Conservation (phyloP, 1,284 basidiomycete species). For the Anthracocystis panici-leucophaei region DNA sequence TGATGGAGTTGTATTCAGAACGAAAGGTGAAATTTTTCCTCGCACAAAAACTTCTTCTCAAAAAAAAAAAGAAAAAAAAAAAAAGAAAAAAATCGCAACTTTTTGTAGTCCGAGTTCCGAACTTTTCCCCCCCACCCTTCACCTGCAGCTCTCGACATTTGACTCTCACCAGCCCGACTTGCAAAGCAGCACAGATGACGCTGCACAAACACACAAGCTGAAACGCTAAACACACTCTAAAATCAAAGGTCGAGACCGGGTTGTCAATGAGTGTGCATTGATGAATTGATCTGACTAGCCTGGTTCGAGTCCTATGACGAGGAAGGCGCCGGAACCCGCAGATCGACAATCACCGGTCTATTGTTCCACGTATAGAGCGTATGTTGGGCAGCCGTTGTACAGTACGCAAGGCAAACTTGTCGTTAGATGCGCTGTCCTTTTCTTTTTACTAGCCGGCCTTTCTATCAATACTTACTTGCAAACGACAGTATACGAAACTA, state of each 20-base stretch:
- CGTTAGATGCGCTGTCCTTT: conserved; percentile 1
- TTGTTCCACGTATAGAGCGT: too few species aligned
- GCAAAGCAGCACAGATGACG: neutral
- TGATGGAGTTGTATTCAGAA: conserved; percentile 7
- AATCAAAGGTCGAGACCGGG: neutral
- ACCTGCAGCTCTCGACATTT: conserved; percentile 3
- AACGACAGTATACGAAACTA: conserved; percentile 37
- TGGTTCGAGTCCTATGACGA: neutral
- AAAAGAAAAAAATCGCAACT: conserved; percentile 3
- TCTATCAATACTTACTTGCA: conserved; percentile 23
- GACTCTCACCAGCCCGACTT: neutral
- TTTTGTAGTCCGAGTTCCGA: conserved; percentile 34
- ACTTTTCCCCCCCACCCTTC: neutral
- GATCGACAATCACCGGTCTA: conserved; percentile 40
- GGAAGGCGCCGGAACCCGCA: conserved; percentile 16
- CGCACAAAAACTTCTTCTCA: conserved; percentile 31
- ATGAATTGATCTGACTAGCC: neutral
- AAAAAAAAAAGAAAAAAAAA: conserved; percentile 4
- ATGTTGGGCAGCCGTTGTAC: too few species aligned
- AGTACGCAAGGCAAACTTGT: neutral
- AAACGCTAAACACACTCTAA: neutral
- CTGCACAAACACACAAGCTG: neutral
- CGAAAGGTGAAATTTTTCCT: conserved; percentile 8
- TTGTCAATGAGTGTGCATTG: neutral
- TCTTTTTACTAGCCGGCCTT: neutral